A percentile compares a stretch with the other conserved stretches of the same genome.
phyloP scores from a whole-genome alignment of 2,329 filamentous ascomycete genomes.

The Aureobasidium namibiae region DNA sequence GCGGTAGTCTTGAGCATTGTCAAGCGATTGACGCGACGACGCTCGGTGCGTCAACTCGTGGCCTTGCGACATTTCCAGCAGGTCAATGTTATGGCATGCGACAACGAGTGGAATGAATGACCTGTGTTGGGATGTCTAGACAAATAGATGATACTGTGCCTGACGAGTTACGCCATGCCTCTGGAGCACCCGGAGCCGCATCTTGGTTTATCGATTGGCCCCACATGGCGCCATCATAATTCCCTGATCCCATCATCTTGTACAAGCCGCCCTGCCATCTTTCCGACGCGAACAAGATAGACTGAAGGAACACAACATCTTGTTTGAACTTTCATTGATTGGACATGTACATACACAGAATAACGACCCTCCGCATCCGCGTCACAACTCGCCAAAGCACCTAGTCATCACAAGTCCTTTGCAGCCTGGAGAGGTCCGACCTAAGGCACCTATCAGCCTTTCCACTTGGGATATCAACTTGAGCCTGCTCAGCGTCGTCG shows the following conservation, averaged over 20 bases:
- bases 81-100: background rate
- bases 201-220: background rate
- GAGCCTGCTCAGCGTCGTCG: background rate
- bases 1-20: conserved; percentile 19
- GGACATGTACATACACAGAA: background rate
- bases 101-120: background rate
- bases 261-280: background rate
- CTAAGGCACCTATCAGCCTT: conserved; percentile 1
- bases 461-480: conserved; percentile 3
- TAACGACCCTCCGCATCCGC: background rate
- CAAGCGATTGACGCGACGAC: conserved; percentile 3
- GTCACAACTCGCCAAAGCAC: background rate
- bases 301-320: background rate
- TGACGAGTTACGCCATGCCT: background rate
- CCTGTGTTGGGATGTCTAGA: background rate
- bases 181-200: background rate
- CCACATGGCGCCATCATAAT: background rate
- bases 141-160: background rate
- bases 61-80: background rate
- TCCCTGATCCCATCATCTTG: background rate
- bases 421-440: conserved; percentile 7
- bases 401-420: background rate
- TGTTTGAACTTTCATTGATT: background rate
- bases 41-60: conserved; percentile 1
- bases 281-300: background rate